phyloP scores from a whole-genome alignment of 176 grass and related monocot species.

The Hsuehochloa calcarea region DNA sequence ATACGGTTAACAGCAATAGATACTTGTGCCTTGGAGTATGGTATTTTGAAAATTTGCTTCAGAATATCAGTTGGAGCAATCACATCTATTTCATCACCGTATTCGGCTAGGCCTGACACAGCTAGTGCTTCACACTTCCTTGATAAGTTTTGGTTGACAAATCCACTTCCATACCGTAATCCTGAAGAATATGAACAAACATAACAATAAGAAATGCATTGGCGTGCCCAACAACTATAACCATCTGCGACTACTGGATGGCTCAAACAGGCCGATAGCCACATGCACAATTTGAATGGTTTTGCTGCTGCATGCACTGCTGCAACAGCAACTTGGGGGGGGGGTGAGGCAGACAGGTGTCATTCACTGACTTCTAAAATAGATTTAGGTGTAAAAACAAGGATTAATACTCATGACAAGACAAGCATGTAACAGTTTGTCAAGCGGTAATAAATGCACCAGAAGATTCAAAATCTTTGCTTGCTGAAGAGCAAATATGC shows the following conservation, averaged over 20 bases:
- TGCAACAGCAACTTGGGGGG: background rate
- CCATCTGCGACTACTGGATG: background rate
- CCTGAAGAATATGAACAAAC: slow-evolving; percentile 48
- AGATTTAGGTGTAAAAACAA: background rate
- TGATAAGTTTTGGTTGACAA: slow-evolving; percentile 86
- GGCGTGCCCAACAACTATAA: background rate
- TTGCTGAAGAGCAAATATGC: background rate
- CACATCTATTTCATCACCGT: slow-evolving; percentile 88
- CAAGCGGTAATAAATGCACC: background rate
- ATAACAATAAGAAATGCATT: slow-evolving; percentile 30
- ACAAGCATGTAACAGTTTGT: background rate
- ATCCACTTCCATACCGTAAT: slow-evolving; percentile 53
- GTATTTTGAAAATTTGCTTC: slow-evolving; percentile 98
- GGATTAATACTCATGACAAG: background rate
- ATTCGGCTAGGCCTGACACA: slow-evolving; percentile 86
- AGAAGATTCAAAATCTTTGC: background rate
- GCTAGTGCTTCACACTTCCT: slow-evolving; percentile 92
- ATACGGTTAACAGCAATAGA: slow-evolving; percentile 94
- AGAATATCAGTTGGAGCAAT: slow-evolving; percentile 90
- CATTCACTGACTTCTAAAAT: background rate
- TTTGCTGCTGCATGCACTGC: slow-evolving; percentile 6
- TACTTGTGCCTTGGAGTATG: slow-evolving; percentile 91
- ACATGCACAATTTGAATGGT: background rate
- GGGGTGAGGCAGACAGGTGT: background rate
- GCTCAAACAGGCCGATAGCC: background rate